Evolutionary conservation across 177 flowering plant genomes (phyloP), one percentile per base, ranked within the genome.

Genomic region (Vitis hybrid): DNA sequence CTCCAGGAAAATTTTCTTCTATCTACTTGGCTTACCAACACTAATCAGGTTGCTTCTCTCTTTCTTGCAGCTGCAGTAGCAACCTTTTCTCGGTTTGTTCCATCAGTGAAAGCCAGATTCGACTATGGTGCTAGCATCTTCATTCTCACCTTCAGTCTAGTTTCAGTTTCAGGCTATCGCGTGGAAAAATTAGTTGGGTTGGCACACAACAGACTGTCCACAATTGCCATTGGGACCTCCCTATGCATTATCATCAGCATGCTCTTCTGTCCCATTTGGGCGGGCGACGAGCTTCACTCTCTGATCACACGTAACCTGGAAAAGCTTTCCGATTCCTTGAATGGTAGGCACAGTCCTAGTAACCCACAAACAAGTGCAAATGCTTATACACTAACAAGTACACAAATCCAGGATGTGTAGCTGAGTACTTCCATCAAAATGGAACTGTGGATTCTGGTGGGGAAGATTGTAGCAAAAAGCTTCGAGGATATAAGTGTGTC

Each of bases 211-310:
- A 78, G 94, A 65, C 14, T 89, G 29, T 70, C 88, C 18, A 89
- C 97, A 1, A 77, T 91, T 26, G 75, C 75, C 51, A 85, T 89
- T 18, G 97, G 97, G 10, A 76, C 84, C 10, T 72, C 84, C 51
- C 15, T 83, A 49, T 85, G 91, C 73, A 73, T 91, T 31, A 53
- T 91, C 56, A 68, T 83, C 1, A 82, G 80, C 82, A 80, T 84
- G 77, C 64, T 89, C 2, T 22, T 88, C 56, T 89, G 78, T 73
- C 97, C 98, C 15, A 76, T 87, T 2, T 94, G 98, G 97, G 94
- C 98, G 11, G 98, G 98, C 12, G 67, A 63, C 3, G 87, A 94
- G 77, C 90, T 93, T 62, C 92, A 94, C 67, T 61, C 50, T 70
- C 84, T 86, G 31, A 72, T 82, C 51, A 73, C 72, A 22, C 75